These are phyloP conservation scores for Bretziella fagacearum DNA, from an alignment of 2,329 filamentous ascomycete genomes.

Conservation along the genomic window DNA sequence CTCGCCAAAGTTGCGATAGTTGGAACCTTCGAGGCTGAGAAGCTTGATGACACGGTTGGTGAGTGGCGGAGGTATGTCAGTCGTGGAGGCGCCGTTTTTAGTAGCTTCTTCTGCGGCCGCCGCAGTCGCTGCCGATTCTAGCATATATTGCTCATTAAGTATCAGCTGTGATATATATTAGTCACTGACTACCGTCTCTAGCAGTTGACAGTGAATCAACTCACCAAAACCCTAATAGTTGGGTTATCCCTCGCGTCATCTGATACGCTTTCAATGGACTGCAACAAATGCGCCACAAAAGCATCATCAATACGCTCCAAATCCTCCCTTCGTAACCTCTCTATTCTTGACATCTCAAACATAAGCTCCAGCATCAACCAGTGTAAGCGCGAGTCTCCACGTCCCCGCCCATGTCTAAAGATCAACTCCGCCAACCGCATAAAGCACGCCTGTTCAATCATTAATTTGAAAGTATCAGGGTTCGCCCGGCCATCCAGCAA, in stretches of 20 bases:
- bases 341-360: constrained; percentile 93
- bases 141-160: constrained; percentile 96
- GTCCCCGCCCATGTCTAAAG: constrained; percentile 13
- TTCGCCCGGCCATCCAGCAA: constrained; percentile 71
- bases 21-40: constrained; percentile 60
- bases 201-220: constrained; percentile 18
- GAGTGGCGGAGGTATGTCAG: constrained; percentile 28
- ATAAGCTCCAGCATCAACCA: constrained; percentile 70
- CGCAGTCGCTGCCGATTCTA: constrained; percentile 40
- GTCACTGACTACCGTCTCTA: not conserved
- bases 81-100: not conserved
- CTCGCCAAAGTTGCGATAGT: constrained; percentile 89
- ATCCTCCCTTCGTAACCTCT: constrained; percentile 61
- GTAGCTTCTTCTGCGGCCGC: constrained; percentile 23
- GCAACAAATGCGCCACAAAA: constrained; percentile 70
- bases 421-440: constrained; percentile 69
- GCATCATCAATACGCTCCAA: constrained; percentile 59
- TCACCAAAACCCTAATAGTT: constrained; percentile 77
- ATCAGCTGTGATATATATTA: constrained; percentile 46
- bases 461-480: constrained; percentile 64
- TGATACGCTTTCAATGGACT: constrained; percentile 73
- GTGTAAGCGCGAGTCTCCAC: constrained; percentile 42
- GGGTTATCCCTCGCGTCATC: constrained; percentile 83
- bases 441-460: constrained; percentile 78
- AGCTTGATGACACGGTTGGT: constrained; percentile 93